Evolutionary conservation across 345 rosid genomes (phyloP).

Genomic region (Anacardium occidentale): DNA sequence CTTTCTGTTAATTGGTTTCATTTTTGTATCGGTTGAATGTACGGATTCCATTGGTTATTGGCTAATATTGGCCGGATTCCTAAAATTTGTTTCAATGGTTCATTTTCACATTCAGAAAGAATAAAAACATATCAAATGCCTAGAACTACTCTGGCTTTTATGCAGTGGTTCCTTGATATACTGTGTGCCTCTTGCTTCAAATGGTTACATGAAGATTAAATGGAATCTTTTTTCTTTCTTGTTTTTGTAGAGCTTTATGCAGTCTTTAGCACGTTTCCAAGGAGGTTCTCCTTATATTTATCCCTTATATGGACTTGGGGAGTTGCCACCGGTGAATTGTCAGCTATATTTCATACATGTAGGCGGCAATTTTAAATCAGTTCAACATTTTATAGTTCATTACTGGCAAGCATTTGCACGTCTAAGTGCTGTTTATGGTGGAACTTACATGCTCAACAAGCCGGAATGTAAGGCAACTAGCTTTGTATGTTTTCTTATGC

Average conservation of each 20-base stretch:
- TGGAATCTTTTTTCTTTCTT: neutral
- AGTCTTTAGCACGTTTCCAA: constrained; percentile 87
- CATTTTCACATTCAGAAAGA: too few relatives aligned
- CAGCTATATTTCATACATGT: neutral
- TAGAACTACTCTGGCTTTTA: too few relatives aligned
- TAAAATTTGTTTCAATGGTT: too few relatives aligned
- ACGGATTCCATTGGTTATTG: too few relatives aligned
- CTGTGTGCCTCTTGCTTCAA: neutral
- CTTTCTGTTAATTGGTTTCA: too few relatives aligned
- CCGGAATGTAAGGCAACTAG: constrained; percentile 88
- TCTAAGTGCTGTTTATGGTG: constrained; percentile 88
- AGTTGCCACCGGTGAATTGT: constrained; percentile 74
- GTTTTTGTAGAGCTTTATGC: constrained; percentile 66
- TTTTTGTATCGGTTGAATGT: too few relatives aligned
- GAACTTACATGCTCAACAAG: constrained; percentile 97
- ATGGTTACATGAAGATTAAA: neutral
- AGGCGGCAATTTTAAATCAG: neutral
- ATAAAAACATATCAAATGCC: too few relatives aligned
- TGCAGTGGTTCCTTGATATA: neutral
- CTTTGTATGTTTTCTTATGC: neutral
- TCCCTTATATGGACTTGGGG: constrained; percentile 88
- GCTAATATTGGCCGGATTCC: too few relatives aligned
- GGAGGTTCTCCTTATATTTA: constrained; percentile 94
- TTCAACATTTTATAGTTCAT: constrained; percentile 16
- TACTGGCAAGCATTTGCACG: constrained; percentile 82